These are phyloP conservation scores for Medicago arabica DNA, from an alignment of 306 rosid genomes.

Conservation along the genomic window DNA sequence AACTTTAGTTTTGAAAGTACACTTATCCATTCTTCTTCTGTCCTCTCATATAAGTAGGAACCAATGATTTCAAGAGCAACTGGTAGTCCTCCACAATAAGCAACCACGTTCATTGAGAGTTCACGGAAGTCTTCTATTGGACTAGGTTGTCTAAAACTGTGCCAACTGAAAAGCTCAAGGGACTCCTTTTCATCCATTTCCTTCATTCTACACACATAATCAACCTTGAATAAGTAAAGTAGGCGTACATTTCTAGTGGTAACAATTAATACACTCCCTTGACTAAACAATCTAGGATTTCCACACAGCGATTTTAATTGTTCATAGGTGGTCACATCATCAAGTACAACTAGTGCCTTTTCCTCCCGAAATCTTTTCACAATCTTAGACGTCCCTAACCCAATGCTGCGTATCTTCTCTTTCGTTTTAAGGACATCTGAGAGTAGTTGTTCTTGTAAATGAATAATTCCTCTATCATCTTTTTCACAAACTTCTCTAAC, in stretches of 20 bases:
- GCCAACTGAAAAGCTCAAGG: constrained; percentile 13
- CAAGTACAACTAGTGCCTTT: neutral
- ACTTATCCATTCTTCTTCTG: neutral
- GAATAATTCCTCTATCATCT: neutral
- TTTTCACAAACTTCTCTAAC: constrained; percentile 31
- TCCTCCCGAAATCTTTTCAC: neutral
- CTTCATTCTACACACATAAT: neutral
- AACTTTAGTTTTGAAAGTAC: neutral
- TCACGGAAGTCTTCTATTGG: neutral
- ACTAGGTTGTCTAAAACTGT: neutral
- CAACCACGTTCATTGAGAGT: neutral
- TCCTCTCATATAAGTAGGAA: neutral
- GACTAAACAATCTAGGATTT: neutral
- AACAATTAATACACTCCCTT: constrained; percentile 38
- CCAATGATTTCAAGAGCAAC: constrained; percentile 17
- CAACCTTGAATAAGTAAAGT: neutral
- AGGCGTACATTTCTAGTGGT: neutral
- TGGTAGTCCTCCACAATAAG: constrained; percentile 22
- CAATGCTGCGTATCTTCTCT: neutral
- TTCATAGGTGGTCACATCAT: constrained; percentile 24
- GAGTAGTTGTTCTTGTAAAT: constrained; percentile 32
- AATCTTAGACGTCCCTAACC: neutral
- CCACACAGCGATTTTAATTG: neutral
- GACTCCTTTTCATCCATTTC: neutral
- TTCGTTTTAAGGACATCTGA: neutral